Percentiles rank a stretch among this genome's conserved stretches.
Evolutionary conservation across 306 rosid species (phyloP).

Genomic region (Sicyos baderoa): DNA sequence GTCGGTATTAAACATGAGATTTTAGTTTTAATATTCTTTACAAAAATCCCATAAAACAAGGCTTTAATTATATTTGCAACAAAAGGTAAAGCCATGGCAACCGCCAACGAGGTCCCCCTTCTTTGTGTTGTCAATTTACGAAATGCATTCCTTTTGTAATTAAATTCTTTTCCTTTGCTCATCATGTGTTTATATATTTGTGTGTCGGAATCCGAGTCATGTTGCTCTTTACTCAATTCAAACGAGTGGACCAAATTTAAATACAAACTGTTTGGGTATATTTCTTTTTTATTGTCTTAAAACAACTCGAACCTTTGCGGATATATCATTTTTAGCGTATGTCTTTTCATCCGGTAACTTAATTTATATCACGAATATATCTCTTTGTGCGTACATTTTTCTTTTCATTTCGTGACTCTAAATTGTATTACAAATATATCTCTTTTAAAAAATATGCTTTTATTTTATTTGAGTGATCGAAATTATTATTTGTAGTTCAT

Average conservation of each 20-base stretch:
- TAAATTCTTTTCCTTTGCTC: background rate
- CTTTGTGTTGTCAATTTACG: background rate
- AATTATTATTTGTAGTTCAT: background rate
- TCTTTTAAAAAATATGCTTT: background rate
- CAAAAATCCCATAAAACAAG: background rate
- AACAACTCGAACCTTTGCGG: too few relatives aligned
- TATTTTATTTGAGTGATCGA: background rate
- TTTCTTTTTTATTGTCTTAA: background rate
- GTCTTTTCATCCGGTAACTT: background rate
- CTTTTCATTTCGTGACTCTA: background rate
- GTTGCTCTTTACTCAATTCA: background rate
- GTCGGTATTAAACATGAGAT: background rate
- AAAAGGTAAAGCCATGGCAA: slow-evolving; percentile 6
- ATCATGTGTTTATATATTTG: slow-evolving; percentile 13
- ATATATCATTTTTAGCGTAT: too few relatives aligned
- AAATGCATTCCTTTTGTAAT: background rate
- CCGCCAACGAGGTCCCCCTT: slow-evolving; percentile 13
- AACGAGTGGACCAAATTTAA: slow-evolving; percentile 8
- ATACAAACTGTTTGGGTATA: background rate
- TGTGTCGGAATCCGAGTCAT: slow-evolving; percentile 17
- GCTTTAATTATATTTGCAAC: background rate
- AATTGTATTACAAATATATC: background rate
- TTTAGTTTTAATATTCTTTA: background rate
- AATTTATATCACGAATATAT: background rate
- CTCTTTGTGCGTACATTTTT: too few relatives aligned